phyloP scores from a whole-genome alignment of 2,329 filamentous ascomycete genomes.

The Fusarium sacchari region DNA sequence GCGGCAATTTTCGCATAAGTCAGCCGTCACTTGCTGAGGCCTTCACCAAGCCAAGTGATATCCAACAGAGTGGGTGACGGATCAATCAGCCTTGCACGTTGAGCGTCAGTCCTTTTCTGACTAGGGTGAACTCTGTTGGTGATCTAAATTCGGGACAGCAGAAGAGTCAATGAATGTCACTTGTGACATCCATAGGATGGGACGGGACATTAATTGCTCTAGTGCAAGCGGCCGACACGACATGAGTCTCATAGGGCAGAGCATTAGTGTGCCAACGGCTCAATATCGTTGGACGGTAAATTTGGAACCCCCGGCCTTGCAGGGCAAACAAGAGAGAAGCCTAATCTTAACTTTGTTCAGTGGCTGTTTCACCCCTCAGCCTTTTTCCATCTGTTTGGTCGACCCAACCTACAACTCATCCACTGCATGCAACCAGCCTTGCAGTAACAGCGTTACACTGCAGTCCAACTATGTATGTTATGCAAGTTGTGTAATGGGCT shows the following conservation, averaged over 20 bases:
- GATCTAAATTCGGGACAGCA: not conserved
- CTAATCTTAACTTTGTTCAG: conserved; percentile 38
- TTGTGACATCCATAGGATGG: not conserved
- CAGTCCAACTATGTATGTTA: not conserved
- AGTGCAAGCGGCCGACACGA: conserved; percentile 6
- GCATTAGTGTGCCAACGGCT: conserved; percentile 7
- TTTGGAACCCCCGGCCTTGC: conserved; percentile 31
- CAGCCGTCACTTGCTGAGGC: not conserved
- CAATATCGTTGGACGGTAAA: conserved; percentile 18
- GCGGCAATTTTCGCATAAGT: conserved; percentile 21
- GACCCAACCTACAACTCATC: not conserved
- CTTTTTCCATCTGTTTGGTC: conserved; percentile 8
- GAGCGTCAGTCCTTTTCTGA: not conserved
- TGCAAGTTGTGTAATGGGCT: not conserved
- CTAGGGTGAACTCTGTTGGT: not conserved
- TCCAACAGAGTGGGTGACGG: not conserved
- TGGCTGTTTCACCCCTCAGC: conserved; percentile 33
- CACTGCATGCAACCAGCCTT: conserved; percentile 2
- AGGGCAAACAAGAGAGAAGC: conserved; percentile 25
- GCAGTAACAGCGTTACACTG: conserved; percentile 11
- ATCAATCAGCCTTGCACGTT: conserved; percentile 13
- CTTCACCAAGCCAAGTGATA: not conserved
- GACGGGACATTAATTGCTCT: not conserved
- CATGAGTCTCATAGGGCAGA: conserved; percentile 19
- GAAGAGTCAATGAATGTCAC: not conserved